Evolutionary conservation across 192 early-diverging fungal genomes (phyloP).

Genomic region (Tieghemiomyces parasiticus): DNA sequence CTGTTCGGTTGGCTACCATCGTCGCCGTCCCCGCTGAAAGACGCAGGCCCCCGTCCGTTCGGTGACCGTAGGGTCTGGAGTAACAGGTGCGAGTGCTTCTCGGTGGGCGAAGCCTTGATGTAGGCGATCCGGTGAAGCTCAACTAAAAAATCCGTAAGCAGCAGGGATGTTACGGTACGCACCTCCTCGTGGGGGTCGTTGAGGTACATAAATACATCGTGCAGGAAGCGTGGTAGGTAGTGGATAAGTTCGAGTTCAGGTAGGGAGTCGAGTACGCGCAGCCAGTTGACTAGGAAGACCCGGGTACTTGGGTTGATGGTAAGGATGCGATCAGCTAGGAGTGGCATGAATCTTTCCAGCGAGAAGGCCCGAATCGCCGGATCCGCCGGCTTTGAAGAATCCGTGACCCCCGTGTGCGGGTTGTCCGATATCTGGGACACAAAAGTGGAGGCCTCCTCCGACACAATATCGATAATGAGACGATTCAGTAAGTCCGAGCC

Average conservation of each 20-base stretch:
- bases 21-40: neutral
- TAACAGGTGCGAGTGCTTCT: neutral
- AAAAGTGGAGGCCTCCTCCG: slow-evolving; percentile 72
- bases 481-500: slow-evolving; percentile 89
- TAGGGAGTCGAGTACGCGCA: slow-evolving; percentile 77
- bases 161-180: slow-evolving; percentile 56
- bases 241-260: slow-evolving; percentile 88
- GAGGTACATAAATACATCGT: slow-evolving; percentile 78
- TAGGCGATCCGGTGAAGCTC: slow-evolving; percentile 41
- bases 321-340: slow-evolving; percentile 83
- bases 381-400: neutral
- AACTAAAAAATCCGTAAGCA: slow-evolving; percentile 78
- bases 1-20: neutral
- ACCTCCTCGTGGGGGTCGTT: slow-evolving; percentile 86
- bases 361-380: slow-evolving; percentile 50
- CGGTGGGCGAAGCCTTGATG: neutral
- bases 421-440: slow-evolving; percentile 11
- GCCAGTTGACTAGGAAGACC: slow-evolving; percentile 91
- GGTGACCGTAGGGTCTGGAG: no score
- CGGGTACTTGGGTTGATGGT: slow-evolving; percentile 79
- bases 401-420: no score
- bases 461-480: slow-evolving; percentile 93
- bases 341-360: slow-evolving; percentile 82
- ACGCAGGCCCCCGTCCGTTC: no score
- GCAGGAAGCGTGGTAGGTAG: slow-evolving; percentile 86